A percentile compares a stretch with the other conserved stretches of the same genome.
Evolutionary conservation across 2,329 filamentous ascomycete genomes (phyloP).

Genomic region (Cercospora berteroae): DNA sequence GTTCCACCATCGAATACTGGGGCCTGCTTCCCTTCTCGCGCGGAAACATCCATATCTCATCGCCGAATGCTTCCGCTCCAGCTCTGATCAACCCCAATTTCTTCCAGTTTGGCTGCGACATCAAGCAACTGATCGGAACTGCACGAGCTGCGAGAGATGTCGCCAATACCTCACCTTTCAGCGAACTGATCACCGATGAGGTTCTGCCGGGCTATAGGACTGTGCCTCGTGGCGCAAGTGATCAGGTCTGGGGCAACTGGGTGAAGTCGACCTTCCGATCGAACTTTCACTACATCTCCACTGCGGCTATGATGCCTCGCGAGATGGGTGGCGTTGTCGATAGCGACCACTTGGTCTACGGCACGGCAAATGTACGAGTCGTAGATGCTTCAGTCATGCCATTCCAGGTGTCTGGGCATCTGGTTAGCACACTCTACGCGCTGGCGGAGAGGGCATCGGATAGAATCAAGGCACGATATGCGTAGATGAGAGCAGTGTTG

Average conservation of each 20-base stretch:
- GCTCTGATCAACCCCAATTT: conserved; percentile 35
- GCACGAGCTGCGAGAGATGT: conserved; percentile 4
- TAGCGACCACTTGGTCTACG: conserved; percentile 28
- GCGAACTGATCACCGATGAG: conserved; percentile 35
- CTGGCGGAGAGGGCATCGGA: conserved; percentile 34
- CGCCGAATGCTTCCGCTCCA: conserved; percentile 20
- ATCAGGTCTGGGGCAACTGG: conserved; percentile 20
- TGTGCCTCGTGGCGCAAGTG: conserved; percentile 20
- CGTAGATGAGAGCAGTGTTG: not conserved
- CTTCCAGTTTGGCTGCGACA: conserved; percentile 32
- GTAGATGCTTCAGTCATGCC: conserved; percentile 34
- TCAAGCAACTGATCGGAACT: conserved; percentile 31
- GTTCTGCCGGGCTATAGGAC: conserved; percentile 28
- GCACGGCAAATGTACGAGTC: conserved; percentile 22
- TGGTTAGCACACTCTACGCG: conserved; percentile 30
- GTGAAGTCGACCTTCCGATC: conserved; percentile 13
- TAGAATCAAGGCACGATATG: conserved; percentile 27
- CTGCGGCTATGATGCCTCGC: conserved; percentile 30
- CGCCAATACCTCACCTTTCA: conserved; percentile 19
- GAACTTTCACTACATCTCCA: conserved; percentile 20
- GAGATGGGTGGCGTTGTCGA: conserved; percentile 31
- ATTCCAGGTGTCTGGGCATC: conserved; percentile 21
- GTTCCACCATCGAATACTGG: conserved; percentile 19
- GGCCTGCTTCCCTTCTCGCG: conserved; percentile 30
- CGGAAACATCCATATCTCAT: conserved; percentile 32